These are phyloP conservation scores for Bombardia bombarda DNA, from an alignment of 495 filamentous ascomycete species.

Conservation along the genomic window DNA sequence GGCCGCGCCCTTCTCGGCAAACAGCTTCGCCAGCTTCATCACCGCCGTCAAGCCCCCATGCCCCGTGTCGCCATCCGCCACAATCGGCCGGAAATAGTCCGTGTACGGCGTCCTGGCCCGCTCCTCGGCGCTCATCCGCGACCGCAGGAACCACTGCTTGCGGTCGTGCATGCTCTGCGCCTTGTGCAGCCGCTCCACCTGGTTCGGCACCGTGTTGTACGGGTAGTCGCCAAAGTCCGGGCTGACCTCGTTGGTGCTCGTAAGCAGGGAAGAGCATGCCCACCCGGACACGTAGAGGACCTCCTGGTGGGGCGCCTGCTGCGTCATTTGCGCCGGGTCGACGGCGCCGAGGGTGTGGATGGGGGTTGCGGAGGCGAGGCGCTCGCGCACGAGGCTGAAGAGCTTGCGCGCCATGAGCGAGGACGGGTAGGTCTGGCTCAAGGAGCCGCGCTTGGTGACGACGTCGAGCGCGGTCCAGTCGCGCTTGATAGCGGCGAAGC, in stretches of 20 bases:
- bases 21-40: constrained; percentile 93
- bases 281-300: constrained; percentile 93
- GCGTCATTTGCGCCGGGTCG: constrained; percentile 97
- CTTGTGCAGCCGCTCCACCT: constrained; percentile 92
- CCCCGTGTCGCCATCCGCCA: constrained; percentile 97
- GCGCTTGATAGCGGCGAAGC: constrained; percentile 82
- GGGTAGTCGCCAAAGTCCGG: constrained; percentile 98
- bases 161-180: constrained; percentile 95
- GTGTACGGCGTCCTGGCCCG: constrained; percentile 69
- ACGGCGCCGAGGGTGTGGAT: constrained; percentile 97
- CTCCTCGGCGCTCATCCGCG: constrained; percentile 65
- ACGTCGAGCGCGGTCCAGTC: constrained; percentile 87
- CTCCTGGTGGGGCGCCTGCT: constrained; percentile 93
- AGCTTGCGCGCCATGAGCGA: constrained; percentile 91
- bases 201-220: constrained; percentile 97
- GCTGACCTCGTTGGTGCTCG: constrained; percentile 91
- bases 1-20: constrained; percentile 96
- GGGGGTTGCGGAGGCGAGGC: constrained; percentile 67
- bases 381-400: constrained; percentile 75
- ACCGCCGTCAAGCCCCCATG: constrained; percentile 88
- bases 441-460: constrained; percentile 80
- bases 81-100: constrained; percentile 88
- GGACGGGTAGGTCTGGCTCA: constrained; percentile 82
- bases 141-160: constrained; percentile 81
- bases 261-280: constrained; percentile 91